Percentiles rank a stretch among this genome's conserved stretches.
These are phyloP conservation scores for Wickerhamomyces bisporus DNA, from an alignment of 805 yeast genomes.

Conservation along the genomic window DNA sequence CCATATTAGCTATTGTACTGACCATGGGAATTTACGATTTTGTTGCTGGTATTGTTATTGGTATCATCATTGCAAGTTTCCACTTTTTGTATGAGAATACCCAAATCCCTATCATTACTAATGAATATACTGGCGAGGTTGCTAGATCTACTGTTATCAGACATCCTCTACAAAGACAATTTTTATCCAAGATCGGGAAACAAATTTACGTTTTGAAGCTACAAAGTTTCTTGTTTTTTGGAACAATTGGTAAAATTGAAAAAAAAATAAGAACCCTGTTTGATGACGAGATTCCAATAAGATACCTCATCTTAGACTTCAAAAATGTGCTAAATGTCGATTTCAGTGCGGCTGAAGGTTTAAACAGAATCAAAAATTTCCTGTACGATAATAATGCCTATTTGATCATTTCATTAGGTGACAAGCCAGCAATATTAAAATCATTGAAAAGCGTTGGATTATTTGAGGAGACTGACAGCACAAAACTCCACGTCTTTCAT, in stretches of 20 bases:
- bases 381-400: constrained; percentile 63
- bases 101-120: constrained; percentile 72
- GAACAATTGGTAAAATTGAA: constrained; percentile 92
- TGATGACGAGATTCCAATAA: constrained; percentile 59
- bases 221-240: constrained; percentile 88
- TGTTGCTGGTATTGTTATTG: constrained; percentile 87
- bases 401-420: constrained; percentile 74
- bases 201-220: constrained; percentile 85
- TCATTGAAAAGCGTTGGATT: constrained; percentile 82
- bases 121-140: constrained; percentile 78
- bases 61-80: constrained; percentile 85
- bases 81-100: constrained; percentile 95
- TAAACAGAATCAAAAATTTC: constrained; percentile 78
- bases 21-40: constrained; percentile 96
- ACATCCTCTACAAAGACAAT: constrained; percentile 84
- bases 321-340: constrained; percentile 77
- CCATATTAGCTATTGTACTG: constrained; percentile 80
- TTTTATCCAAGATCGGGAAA: constrained; percentile 78
- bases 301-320: constrained; percentile 80
- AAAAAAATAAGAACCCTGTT: constrained; percentile 60
- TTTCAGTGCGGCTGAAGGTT: constrained; percentile 94
- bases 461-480: constrained; percentile 35
- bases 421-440: constrained; percentile 58
- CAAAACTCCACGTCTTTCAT: constrained; percentile 56
- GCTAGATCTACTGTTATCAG: constrained; percentile 91